Conservation (phyloP, 306 rosid species). For the Oxytropis ochrocephala region DNA sequence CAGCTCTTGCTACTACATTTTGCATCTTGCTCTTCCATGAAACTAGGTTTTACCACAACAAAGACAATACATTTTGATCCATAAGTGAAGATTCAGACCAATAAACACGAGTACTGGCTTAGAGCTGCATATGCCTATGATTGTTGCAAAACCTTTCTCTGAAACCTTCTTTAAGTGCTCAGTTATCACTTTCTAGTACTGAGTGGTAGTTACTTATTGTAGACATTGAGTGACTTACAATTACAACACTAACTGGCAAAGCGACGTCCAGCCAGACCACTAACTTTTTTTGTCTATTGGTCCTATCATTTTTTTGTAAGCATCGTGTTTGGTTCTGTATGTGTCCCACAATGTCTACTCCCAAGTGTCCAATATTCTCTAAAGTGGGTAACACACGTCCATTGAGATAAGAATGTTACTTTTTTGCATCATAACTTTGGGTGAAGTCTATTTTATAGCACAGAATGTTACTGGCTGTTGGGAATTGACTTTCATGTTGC, state of each 20-base stretch:
- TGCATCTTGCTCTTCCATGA: background rate
- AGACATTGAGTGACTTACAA: background rate
- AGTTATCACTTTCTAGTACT: background rate
- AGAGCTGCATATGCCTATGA: background rate
- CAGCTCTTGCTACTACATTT: background rate
- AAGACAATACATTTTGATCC: background rate
- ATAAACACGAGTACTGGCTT: background rate
- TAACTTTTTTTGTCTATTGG: background rate
- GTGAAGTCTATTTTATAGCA: background rate
- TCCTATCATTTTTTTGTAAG: background rate
- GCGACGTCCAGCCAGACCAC: background rate
- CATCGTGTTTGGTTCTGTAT: background rate
- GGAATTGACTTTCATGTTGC: background rate
- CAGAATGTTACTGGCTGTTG: background rate
- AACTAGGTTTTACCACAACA: background rate
- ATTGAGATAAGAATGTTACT: background rate
- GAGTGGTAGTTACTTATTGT: background rate
- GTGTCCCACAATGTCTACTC: background rate
- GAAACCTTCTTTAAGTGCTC: background rate
- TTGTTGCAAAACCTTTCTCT: slow-evolving; percentile 5
- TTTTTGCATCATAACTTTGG: background rate
- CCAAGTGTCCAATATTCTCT: background rate
- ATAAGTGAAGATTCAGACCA: background rate
- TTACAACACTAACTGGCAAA: background rate
- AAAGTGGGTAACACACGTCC: background rate